Percentiles rank a stretch among this genome's conserved stretches.
Evolutionary conservation across 371 early-diverging fungal species (phyloP).

Genomic region (Zychaea mexicana): DNA sequence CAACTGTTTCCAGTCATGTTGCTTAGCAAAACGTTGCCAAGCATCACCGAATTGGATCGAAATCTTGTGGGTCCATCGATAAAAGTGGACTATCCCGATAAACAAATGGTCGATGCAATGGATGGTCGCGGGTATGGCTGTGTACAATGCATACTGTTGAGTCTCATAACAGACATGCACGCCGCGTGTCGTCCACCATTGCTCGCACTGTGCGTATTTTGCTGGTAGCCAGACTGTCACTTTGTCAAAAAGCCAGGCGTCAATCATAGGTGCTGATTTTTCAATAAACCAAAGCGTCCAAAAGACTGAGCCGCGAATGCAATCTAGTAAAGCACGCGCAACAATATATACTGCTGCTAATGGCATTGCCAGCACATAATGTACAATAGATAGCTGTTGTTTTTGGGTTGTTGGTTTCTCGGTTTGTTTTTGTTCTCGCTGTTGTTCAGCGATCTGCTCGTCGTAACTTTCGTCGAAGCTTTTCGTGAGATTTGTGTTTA

Average conservation of each 20-base stretch:
- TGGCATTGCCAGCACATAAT: constrained; percentile 37
- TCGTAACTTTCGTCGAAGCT: not conserved
- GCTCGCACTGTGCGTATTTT: constrained; percentile 5
- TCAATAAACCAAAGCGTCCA: constrained; percentile 28
- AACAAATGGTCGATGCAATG: not conserved
- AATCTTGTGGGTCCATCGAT: not conserved
- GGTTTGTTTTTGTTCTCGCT: not conserved
- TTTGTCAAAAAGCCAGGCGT: constrained; percentile 42
- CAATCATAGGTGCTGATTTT: constrained; percentile 25
- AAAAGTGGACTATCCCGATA: not conserved
- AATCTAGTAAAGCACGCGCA: not conserved
- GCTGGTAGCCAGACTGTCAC: constrained; percentile 31
- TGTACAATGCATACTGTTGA: constrained; percentile 2
- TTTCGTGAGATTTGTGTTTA: not conserved
- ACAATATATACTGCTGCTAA: constrained; percentile 36
- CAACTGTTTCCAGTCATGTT: constrained; percentile 34
- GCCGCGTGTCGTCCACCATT: constrained; percentile 32
- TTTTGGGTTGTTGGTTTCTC: not conserved
- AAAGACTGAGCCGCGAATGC: not conserved
- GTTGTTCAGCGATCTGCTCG: not conserved
- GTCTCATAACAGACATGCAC: not conserved
- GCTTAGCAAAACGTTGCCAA: constrained; percentile 23
- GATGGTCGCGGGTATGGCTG: constrained; percentile 7
- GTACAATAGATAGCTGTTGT: constrained; percentile 17
- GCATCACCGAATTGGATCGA: not conserved